Base-by-base conservation (phyloP, 257 asterid species). In the Lycium ferocissimum region DNA sequence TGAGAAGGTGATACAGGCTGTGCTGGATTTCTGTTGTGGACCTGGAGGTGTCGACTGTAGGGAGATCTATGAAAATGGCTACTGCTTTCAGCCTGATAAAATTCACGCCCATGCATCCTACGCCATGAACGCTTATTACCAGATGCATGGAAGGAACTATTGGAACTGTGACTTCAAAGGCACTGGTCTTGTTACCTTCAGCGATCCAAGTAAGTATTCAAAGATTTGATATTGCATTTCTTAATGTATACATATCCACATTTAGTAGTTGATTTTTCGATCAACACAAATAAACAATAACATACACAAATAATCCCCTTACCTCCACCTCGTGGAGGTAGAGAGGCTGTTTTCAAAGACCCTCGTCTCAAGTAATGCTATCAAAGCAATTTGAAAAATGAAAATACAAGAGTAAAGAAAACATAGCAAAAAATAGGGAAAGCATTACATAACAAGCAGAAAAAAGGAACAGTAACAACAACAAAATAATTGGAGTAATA, bases 121-220 rank as follows among this genome's bases (percentile, higher is more conserved):
- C 66, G 94, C 92, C 14, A 92, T 93, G 97, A 93, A 91, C 61
- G 90, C 92, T 1, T 93, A 92, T 83, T 93, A 93, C 67, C 97
- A 93, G 84, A 91, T 89, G 93, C 94, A 93, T 83, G 97, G 97
- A 9, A 89, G 94, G 76, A 90, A 92, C 62, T 90, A 91, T 78
- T 92, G 95, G 94, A 92, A 92, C 18, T 93, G 97, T 75, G 95
- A 93, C 20, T 93, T 93, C 84, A 90, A 91, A 61, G 92, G 91
- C 54, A 87, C 95, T 85, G 94, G 93, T 3, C 88, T 93, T 40
- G 92, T 92, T 15, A 91, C 95, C 11, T 89, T 91, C 84, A 89
- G 88, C 53, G 92, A 92, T 89, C 97, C 97, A 45, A 91, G 95
- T 92, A 89, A 87, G 89, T 85, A 83, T 17, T 40, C 45, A 15